phyloP scores from a whole-genome alignment of 805 yeast species.

The Kodamaea leandrae region DNA sequence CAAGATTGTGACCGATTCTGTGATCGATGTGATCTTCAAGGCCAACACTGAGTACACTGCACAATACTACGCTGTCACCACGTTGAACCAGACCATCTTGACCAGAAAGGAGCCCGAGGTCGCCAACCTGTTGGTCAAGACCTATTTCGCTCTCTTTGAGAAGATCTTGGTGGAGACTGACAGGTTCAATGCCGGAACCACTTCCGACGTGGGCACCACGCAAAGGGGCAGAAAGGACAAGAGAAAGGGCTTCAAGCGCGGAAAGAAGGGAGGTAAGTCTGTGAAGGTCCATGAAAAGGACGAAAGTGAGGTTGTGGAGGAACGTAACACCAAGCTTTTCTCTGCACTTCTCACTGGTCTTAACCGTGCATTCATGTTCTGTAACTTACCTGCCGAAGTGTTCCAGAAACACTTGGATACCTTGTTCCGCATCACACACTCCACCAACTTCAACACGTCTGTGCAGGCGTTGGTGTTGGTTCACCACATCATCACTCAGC shows the following conservation, averaged over 20 bases:
- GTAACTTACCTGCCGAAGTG: conserved; percentile 66
- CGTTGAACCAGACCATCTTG: conserved; percentile 89
- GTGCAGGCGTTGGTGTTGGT: conserved; percentile 88
- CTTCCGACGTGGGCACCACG: conserved; percentile 47
- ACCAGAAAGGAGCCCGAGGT: conserved; percentile 72
- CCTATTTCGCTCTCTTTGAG: conserved; percentile 85
- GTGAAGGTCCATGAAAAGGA: conserved; percentile 59
- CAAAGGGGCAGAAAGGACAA: conserved; percentile 53
- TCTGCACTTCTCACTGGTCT: conserved; percentile 92
- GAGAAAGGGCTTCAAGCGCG: conserved; percentile 73
- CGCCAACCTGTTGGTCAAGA: conserved; percentile 78
- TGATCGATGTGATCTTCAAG: conserved; percentile 76
- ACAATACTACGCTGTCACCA: conserved; percentile 80
- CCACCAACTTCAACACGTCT: conserved; percentile 90
- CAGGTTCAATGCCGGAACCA: conserved; percentile 29
- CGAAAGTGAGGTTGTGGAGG: conserved; percentile 65
- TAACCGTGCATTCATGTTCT: conserved; percentile 93
- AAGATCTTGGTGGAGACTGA: conserved; percentile 73
- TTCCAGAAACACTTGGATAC: conserved; percentile 79
- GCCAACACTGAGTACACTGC: conserved; percentile 76
- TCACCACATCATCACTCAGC: conserved; percentile 69
- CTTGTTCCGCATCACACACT: conserved; percentile 85
- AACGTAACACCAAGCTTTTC: conserved; percentile 78
- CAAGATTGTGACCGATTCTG: conserved; percentile 69
- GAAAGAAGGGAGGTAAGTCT: conserved; percentile 85